Percentiles rank a stretch among this genome's conserved stretches.
Evolutionary conservation across 1,284 basidiomycete species (phyloP).

Genomic region (Mrakiaceae sp.): DNA sequence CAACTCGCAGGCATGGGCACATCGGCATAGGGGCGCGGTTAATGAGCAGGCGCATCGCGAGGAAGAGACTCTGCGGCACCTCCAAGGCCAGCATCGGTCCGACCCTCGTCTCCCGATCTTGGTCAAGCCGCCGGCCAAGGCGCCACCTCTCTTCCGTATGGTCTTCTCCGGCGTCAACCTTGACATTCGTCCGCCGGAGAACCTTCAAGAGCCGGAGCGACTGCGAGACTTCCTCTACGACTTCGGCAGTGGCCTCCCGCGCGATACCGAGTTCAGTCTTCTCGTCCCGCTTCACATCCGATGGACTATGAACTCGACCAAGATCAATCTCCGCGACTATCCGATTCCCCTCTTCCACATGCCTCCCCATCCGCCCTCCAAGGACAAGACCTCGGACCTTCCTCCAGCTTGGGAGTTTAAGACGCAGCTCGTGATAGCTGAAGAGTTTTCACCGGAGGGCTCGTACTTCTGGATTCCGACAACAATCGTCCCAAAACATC

Average conservation of each 20-base stretch:
- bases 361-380: constrained; percentile 36
- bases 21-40: constrained; percentile 39
- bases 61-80: constrained; percentile 13
- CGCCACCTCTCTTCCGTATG: constrained; percentile 65
- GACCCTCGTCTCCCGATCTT: constrained; percentile 37
- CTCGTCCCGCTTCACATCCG: constrained; percentile 72
- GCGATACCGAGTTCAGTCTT: constrained; percentile 61
- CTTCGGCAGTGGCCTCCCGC: constrained; percentile 59
- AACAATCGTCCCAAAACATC: constrained; percentile 46
- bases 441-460: constrained; percentile 65
- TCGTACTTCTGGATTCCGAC: constrained; percentile 65
- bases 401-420: constrained; percentile 50
- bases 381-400: constrained; percentile 13
- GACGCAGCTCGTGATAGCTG: constrained; percentile 74
- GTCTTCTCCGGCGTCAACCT: constrained; percentile 52
- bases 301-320: constrained; percentile 53
- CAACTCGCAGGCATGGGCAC: constrained; percentile 45
- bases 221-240: constrained; percentile 59
- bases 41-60: constrained; percentile 31
- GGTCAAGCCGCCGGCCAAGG: constrained; percentile 36
- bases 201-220: constrained; percentile 46
- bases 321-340: constrained; percentile 65
- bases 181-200: constrained; percentile 46
- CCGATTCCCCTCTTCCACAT: constrained; percentile 57
- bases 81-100: constrained; percentile 20